Evolutionary conservation across 2,329 filamentous ascomycete species (phyloP).

Genomic region (Cryphonectria parasitica): DNA sequence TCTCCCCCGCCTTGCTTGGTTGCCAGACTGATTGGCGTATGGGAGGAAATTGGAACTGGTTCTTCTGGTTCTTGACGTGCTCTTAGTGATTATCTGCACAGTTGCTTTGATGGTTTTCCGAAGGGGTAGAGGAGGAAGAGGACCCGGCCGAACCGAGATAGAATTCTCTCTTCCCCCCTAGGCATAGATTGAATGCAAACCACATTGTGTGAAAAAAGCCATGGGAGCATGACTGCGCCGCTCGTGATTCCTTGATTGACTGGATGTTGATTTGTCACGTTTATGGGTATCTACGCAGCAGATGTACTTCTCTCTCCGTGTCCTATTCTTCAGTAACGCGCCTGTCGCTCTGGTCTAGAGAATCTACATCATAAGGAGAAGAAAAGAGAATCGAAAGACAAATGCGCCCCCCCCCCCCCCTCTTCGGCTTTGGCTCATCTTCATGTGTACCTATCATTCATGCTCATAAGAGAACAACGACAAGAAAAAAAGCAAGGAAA

Average conservation of each 20-base stretch:
- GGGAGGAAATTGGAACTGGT: not conserved
- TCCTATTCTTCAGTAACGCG: not conserved
- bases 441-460: not conserved
- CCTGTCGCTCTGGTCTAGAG: not conserved
- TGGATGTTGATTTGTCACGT: not conserved
- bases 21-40: not conserved
- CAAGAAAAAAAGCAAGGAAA: not conserved
- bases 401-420: not conserved
- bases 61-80: not conserved
- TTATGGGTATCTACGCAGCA: conserved; percentile 6
- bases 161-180: not conserved
- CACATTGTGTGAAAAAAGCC: not conserved
- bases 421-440: not conserved
- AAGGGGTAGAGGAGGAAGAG: not conserved
- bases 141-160: not conserved
- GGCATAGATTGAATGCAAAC: not conserved
- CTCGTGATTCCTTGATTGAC: not conserved
- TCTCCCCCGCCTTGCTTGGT: not conserved
- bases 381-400: not conserved
- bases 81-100: not conserved
- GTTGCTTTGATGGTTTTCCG: not conserved
- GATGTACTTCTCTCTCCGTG: not conserved
- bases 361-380: not conserved
- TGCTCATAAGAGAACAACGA: not conserved
- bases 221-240: not conserved